Base-by-base conservation (phyloP, 345 rosid genomes). In the Anacardium occidentale region DNA sequence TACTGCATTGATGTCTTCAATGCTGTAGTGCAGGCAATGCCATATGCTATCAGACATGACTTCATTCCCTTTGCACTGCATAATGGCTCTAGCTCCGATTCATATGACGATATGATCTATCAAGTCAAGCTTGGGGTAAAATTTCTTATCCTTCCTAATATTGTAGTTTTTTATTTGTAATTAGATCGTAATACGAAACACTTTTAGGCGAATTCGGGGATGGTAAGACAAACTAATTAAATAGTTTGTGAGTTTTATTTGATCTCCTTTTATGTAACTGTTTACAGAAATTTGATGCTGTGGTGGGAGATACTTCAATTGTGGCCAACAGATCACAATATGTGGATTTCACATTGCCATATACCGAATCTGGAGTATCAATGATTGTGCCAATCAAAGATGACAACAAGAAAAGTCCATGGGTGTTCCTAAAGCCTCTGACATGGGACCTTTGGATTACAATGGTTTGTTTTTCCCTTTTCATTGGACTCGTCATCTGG, bases 341-440 rank as follows among this genome's bases (percentile, higher is more conserved):
- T 40, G 92, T 76, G 13, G 98, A 92, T 26, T 90, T 89, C 69
- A 86, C 94, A 3, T 29, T 89, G 62, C 98, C 97, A 0, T 92
- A 74, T 76, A 74, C 89, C 21, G 89, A 90, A 52, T 83, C 93
- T 0, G 93, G 94, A 5, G 91, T 90, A 11, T 64, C 84, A 14
- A 93, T 93, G 97, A 0, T 89, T 5, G 94, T 93, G 17, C 87
- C 88, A 0, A 47, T 85, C 9, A 83, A 45, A 67, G 82, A 83
- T 47, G 68, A 77, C 9, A 42, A 64, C 29, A 64, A 65, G 22
- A 87, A 77, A 63, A 83, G 83, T 73, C 78, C 85, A 53, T 93
- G 94, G 95, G 70, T 81, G 63, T 91, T 93, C 81, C 64, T 89
- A 66, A 76, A 81, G 77, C 95, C 98, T 5, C 74, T 90, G 75